These are phyloP conservation scores for Corniculantispora saksenae DNA, from an alignment of 2,329 filamentous ascomycete species.

Conservation along the genomic window DNA sequence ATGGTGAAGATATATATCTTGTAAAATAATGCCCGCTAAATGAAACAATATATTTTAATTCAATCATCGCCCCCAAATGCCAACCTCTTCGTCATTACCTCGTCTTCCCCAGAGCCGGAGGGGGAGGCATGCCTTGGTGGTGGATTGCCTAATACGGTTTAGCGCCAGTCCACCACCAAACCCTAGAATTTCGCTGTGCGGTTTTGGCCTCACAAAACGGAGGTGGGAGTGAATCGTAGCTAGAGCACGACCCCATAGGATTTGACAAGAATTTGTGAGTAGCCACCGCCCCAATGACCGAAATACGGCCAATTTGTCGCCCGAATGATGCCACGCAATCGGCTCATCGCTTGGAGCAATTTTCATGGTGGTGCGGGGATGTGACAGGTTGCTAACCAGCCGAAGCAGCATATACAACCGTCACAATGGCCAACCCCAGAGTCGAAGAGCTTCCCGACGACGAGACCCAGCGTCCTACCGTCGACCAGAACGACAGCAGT, in stretches of 20 bases:
- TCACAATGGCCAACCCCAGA: conserved; percentile 92
- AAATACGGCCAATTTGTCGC: conserved; percentile 14
- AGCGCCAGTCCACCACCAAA: conserved; percentile 42
- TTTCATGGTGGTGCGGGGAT: neutral
- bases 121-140: conserved; percentile 19
- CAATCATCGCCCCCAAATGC: neutral
- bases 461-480: conserved; percentile 77
- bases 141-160: conserved; percentile 44
- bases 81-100: conserved; percentile 4
- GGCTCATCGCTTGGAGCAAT: neutral
- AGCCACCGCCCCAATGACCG: conserved; percentile 13
- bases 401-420: conserved; percentile 32
- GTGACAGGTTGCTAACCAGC: conserved; percentile 5
- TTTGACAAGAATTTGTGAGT: conserved; percentile 39
- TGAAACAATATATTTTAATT: neutral
- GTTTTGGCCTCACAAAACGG: conserved; percentile 43
- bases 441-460: conserved; percentile 97
- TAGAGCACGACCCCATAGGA: conserved; percentile 35
- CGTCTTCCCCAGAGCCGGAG: conserved; percentile 10
- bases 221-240: conserved; percentile 32
- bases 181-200: conserved; percentile 47
- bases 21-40: neutral
- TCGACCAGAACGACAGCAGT: conserved; percentile 73
- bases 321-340: neutral
- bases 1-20: neutral